Percentiles rank a stretch among this genome's conserved stretches.
phyloP scores from a whole-genome alignment of 1,284 basidiomycete genomes.

The Schizophyllum amplum region DNA sequence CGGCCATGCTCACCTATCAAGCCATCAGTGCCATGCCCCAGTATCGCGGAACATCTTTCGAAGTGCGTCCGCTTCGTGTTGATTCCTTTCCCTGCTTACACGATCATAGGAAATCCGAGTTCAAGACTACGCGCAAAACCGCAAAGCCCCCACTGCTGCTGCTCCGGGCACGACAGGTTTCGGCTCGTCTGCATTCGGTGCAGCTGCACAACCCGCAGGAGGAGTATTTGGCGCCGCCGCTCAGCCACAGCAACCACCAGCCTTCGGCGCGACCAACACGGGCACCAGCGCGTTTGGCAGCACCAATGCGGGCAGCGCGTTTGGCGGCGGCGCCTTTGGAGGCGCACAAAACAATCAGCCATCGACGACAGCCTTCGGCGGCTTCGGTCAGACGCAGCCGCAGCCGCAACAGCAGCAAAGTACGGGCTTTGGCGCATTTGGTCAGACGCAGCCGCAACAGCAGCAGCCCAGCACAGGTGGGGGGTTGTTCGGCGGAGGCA shows the following conservation, averaged over 20 bases:
- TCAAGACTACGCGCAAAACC: slow-evolving; percentile 69
- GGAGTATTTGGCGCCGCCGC: slow-evolving; percentile 33
- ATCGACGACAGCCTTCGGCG: slow-evolving; percentile 16
- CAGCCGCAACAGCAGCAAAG: slow-evolving; percentile 15
- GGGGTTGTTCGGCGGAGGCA: slow-evolving; percentile 15
- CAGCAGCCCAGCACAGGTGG: slow-evolving; percentile 16
- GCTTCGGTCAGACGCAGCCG: slow-evolving; percentile 33
- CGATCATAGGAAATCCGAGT: slow-evolving; percentile 52
- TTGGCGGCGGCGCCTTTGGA: slow-evolving; percentile 30
- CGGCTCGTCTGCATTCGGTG: slow-evolving; percentile 38
- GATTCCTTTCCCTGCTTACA: slow-evolving; percentile 1
- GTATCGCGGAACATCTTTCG: slow-evolving; percentile 64
- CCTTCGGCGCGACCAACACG: slow-evolving; percentile 17
- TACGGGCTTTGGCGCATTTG: slow-evolving; percentile 23
- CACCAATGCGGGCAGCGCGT: slow-evolving; percentile 15
- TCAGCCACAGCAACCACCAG: slow-evolving; percentile 23
- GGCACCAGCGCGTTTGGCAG: neutral
- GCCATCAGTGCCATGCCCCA: slow-evolving; percentile 65
- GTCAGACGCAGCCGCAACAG: slow-evolving; percentile 19
- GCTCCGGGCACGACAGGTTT: slow-evolving; percentile 46
- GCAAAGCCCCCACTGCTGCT: slow-evolving; percentile 55
- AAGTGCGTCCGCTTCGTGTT: slow-evolving; percentile 34
- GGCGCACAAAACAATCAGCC: slow-evolving; percentile 18
- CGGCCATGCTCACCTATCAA: slow-evolving; percentile 53
- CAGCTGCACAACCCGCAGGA: slow-evolving; percentile 22